Conservation (phyloP, 768 basidiomycete genomes). For the Roridomyces roridus region DNA sequence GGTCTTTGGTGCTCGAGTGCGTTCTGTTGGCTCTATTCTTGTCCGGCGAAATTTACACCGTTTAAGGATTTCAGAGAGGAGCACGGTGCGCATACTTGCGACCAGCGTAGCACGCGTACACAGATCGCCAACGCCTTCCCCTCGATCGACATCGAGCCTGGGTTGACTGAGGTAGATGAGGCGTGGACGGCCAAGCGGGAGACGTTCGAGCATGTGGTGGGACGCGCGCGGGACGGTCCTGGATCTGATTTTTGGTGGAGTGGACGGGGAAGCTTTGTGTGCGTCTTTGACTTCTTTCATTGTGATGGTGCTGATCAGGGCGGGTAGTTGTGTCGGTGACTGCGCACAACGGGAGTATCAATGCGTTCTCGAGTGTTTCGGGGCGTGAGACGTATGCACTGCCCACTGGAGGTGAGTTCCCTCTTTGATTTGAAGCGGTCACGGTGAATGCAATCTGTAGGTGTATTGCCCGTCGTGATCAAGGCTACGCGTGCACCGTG, state of each 20-base stretch:
- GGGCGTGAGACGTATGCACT: constrained; percentile 52
- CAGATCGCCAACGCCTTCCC: constrained; percentile 59
- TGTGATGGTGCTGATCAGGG: not conserved
- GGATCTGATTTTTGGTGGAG: constrained; percentile 60
- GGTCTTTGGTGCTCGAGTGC: constrained; percentile 62
- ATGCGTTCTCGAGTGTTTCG: constrained; percentile 55
- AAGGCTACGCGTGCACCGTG: constrained; percentile 21
- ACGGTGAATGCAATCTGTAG: constrained; percentile 15
- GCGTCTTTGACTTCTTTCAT: constrained; percentile 27
- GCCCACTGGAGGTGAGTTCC: constrained; percentile 66
- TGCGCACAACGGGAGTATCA: constrained; percentile 68
- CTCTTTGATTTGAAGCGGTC: not conserved
- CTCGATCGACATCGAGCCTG: constrained; percentile 57
- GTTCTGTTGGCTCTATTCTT: not conserved
- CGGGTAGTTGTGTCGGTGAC: constrained; percentile 70
- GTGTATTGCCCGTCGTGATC: constrained; percentile 32
- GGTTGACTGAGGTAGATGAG: constrained; percentile 67
- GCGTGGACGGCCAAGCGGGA: constrained; percentile 69
- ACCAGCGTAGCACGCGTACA: constrained; percentile 58
- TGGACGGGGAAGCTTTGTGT: constrained; percentile 52
- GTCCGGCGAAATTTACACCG: too few relatives aligned
- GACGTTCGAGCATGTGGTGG: constrained; percentile 47
- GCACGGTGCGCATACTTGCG: constrained; percentile 74
- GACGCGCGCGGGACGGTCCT: constrained; percentile 57
- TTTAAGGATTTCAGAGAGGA: constrained; percentile 70